Base-by-base conservation (phyloP, 129 eudicot genomes). In the Centrapalus pauciflorus region DNA sequence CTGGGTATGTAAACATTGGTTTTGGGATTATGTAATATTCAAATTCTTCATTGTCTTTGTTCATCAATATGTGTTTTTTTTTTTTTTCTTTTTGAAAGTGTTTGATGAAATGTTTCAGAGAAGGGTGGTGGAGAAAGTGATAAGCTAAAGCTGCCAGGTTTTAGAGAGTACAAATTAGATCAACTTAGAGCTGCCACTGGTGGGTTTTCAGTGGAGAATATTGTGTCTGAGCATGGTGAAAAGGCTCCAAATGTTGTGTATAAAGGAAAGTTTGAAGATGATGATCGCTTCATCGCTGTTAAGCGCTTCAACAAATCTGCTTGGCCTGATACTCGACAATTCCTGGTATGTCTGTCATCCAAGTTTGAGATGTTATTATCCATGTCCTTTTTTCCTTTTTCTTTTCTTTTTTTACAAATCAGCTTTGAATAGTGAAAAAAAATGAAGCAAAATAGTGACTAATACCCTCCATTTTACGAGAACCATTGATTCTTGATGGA, bases 281-380 rank as follows among this genome's bases (percentile, higher is more conserved):
- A 84, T 73, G 74, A 75, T 66, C 77, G 85, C 7, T 78, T 90
- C 81, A 81, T 92, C n/a, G 98, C 98, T 55, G 87, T 92, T 69
- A 92, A 92, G 75, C 89, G 96, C 38, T 92, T 92, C 55, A 87
- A 83, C 49, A 75, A 71, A 70, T 92, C 95, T 7, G 98, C 96
- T 33, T 92, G 98, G 98, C 98, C 96, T 33, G 98, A 92, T 82
- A 27, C 89, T 72, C 85, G 91, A n/a, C 98, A 92, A 54, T 92
- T 92, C 64, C 69, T 92, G 43, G 98, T 92, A 49, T 48, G 76
- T 82, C 30, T 17, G 2, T 26, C 32, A 29, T 30, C 26, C 3
- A 20, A 37, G 4, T 10, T 32, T n/a, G 1, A 48, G 23, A 10
- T 12, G 34, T 43, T n/a, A n/a, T n/a, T n/a, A n/a, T n/a, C n/a